Evolutionary conservation across 1,139 yeast genomes (phyloP), one percentile per base, ranked within the genome.

Genomic region (Taiozyma onychis): DNA sequence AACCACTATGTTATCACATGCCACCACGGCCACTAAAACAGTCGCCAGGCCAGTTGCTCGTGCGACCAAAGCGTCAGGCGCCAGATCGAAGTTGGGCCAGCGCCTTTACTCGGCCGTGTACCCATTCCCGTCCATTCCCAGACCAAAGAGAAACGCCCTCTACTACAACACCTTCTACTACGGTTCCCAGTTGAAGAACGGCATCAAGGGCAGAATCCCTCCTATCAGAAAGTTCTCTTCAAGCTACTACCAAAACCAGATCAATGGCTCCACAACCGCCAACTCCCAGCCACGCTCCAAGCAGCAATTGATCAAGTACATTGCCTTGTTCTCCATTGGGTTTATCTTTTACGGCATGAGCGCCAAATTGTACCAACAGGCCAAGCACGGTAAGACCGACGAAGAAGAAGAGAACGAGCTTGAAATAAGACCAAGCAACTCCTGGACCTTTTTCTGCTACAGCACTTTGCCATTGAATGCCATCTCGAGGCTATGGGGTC

Each of bases 401-500:
- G 55, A 49, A 2, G 60, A 57, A 7, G 71, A 70, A 11, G 69
- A 66, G 18, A 65, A 63, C 13, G 72, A 74, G 55, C 73, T 71
- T 46, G 71, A 72, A n/a, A 70, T 76, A 66, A 61, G 76, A 72
- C 70, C 81, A 68, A 72, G 91, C 73, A 44, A 85, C 59, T 85
- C 95, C 26, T 89, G 97, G 97, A 83, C 86, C 44, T 80, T 91
- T 52, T 90, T 88, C 62, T 87, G 95, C 26, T 91, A 93, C 67
- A 83, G 91, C 6, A 86, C 97, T 2, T 75, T 95, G 43, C 99
- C 99, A 1, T 76, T 95, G 63, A 90, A 93, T 64, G 88, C 97
- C 6, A 76, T 90, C 46, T 90, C 97, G 1, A 78, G 99, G 53
- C 71, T 91, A 47, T 95, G 99, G 99, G 99, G 99, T 30, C 81